Conservation (phyloP, 306 rosid species). For the Vigna nakashimae region DNA sequence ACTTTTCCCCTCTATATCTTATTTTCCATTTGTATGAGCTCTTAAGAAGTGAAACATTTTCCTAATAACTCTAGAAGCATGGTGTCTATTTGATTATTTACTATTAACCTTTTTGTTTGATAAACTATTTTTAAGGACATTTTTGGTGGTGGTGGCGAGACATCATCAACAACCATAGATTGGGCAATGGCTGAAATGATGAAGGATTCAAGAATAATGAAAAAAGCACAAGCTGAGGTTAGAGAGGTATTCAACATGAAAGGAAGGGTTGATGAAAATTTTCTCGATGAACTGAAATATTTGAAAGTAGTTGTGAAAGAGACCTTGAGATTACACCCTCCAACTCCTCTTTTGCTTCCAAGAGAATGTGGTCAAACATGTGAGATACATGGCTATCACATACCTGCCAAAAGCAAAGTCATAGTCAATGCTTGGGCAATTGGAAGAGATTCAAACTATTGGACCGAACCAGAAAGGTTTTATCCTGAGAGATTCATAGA, state of each 20-base stretch:
- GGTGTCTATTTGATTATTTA: too few relatives aligned
- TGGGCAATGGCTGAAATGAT: constrained; percentile 51
- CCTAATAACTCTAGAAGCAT: neutral
- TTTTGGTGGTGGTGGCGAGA: constrained; percentile 49
- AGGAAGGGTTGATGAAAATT: constrained; percentile 35
- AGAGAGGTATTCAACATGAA: constrained; percentile 2
- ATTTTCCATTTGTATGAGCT: neutral
- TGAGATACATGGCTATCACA: constrained; percentile 41
- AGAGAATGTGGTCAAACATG: constrained; percentile 41
- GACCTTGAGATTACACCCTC: constrained; percentile 51
- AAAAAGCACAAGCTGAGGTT: constrained; percentile 27
- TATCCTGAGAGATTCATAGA: constrained; percentile 46
- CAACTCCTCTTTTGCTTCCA: constrained; percentile 43
- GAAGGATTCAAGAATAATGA: neutral
- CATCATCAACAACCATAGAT: constrained; percentile 44
- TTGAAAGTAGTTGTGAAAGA: constrained; percentile 52
- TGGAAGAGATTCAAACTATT: constrained; percentile 52
- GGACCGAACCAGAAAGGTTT: constrained; percentile 44
- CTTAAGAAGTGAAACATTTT: neutral
- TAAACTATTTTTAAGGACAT: constrained; percentile 37
- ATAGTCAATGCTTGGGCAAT: constrained; percentile 46
- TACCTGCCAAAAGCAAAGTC: constrained; percentile 44
- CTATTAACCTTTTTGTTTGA: too few relatives aligned
- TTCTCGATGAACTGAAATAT: constrained; percentile 39
- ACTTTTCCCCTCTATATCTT: neutral